A percentile compares a stretch with the other conserved stretches of the same genome.
These are phyloP conservation scores for Colletotrichum theobromicola DNA, from an alignment of 2,329 filamentous ascomycete species.

Conservation along the genomic window DNA sequence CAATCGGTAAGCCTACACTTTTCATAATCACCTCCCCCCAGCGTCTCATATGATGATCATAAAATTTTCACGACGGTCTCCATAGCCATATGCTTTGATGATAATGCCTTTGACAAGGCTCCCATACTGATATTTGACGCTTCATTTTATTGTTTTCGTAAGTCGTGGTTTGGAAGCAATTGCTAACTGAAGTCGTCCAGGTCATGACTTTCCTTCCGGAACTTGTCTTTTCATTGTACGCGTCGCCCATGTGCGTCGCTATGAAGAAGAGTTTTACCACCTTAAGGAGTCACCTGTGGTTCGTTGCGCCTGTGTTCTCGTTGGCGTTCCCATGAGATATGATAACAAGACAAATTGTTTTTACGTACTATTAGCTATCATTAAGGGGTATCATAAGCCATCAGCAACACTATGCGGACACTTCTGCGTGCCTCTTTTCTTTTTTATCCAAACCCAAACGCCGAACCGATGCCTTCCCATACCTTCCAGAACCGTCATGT, in stretches of 20 bases:
- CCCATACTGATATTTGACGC: slow-evolving; percentile 21
- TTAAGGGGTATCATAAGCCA: slow-evolving; percentile 1
- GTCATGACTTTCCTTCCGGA: background rate
- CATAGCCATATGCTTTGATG: slow-evolving; percentile 26
- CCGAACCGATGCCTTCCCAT: background rate
- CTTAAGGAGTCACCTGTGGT: too few relatives aligned
- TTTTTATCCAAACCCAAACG: background rate
- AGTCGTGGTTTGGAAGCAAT: background rate
- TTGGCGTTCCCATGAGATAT: background rate
- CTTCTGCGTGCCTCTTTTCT: background rate
- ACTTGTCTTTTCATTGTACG: background rate
- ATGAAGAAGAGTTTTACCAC: background rate
- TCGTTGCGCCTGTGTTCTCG: background rate
- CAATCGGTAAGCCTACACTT: background rate
- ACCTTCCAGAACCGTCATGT: background rate
- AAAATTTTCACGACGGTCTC: slow-evolving; percentile 26
- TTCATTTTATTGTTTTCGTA: background rate
- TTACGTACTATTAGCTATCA: background rate
- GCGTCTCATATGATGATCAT: slow-evolving; percentile 23
- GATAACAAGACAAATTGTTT: background rate
- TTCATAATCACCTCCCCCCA: background rate
- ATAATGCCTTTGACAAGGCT: slow-evolving; percentile 25
- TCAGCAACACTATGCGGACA: background rate
- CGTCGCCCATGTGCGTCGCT: background rate
- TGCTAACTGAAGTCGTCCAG: slow-evolving; percentile 14